phyloP scores from a whole-genome alignment of 345 rosid genomes.

The Microthlaspi erraticum region DNA sequence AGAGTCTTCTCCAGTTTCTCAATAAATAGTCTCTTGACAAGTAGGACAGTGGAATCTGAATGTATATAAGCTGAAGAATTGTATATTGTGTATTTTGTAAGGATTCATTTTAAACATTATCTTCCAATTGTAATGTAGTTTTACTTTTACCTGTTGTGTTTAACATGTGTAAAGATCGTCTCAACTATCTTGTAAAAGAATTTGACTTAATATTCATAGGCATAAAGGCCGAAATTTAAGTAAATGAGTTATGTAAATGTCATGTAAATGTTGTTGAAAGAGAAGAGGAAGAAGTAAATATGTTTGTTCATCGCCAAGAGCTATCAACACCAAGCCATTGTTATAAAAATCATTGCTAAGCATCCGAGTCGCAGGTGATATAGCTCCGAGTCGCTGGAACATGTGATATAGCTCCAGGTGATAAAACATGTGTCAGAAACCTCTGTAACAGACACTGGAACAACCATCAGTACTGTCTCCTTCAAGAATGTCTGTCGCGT shows the following conservation, averaged over 20 bases:
- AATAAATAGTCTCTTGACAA: not conserved
- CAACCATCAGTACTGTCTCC: slow-evolving; percentile 14
- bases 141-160: not conserved
- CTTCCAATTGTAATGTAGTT: not conserved
- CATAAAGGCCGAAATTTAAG: not conserved
- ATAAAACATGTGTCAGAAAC: slow-evolving; percentile 4
- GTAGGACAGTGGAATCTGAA: not conserved
- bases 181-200: not conserved
- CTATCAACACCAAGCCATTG: too few species aligned
- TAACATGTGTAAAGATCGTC: not conserved
- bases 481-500: not conserved
- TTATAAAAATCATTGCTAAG: too few species aligned
- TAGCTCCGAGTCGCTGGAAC: too few species aligned
- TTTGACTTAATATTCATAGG: not conserved
- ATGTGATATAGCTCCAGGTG: not conserved
- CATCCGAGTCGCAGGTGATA: not conserved
- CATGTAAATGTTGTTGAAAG: too few species aligned
- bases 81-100: not conserved
- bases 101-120: not conserved
- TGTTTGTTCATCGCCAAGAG: too few species aligned
- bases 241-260: too few species aligned
- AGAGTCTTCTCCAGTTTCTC: not conserved
- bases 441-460: not conserved
- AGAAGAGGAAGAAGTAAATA: too few species aligned
- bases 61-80: not conserved